Base-by-base conservation (phyloP, 2,329 filamentous ascomycete genomes). In the Aspergillus sp. region DNA sequence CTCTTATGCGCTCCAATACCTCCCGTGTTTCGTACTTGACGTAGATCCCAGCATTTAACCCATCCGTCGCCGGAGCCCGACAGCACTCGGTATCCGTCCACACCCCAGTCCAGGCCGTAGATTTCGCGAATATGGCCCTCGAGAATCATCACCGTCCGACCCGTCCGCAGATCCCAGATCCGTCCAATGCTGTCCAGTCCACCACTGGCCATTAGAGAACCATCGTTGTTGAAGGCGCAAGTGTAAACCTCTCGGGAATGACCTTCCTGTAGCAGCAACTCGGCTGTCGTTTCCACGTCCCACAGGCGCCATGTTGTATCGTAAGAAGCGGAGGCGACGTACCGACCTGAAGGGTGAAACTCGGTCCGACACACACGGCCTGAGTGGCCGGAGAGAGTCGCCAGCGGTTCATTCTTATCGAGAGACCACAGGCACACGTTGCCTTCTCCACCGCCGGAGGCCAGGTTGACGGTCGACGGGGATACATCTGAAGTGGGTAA, bases 231-330 rank as follows among this genome's bases (percentile, higher is more conserved):
- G 80, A 98, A 98, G 70, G 87, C 87, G 54, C 98, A 85, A 0
- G 92, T 85, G 70, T 95, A 98, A 12, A 98, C 95, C 62, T 96
- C 95, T 57, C 94, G 87, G 10, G 92, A 96, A 74, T 99, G 95
- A 1, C 95, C 95, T 77, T 98, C 94, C 75, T 99, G 95, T 1
- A 96, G 82, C 1, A 96, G 82, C 1, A 98, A 78, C 71, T 98
- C 93, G 2, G 88, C 88, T 0, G 87, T 91, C 0, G 90, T 95
- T 66, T 91, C 88, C 0, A 98, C 87, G 73, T 98, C 94, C 94
- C 95, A 99, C 36, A 99, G 81, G 49, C 94, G 87, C 95, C 95
- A 99, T 0, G 95, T 96, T 2, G 92, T 96, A 73, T 99, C 95
- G 69, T 95, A 95, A 0, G 92, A 96, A 6, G 95, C 95, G 1